These are phyloP conservation scores for Candida andamanensis DNA, from an alignment of 805 yeast species.

Conservation along the genomic window DNA sequence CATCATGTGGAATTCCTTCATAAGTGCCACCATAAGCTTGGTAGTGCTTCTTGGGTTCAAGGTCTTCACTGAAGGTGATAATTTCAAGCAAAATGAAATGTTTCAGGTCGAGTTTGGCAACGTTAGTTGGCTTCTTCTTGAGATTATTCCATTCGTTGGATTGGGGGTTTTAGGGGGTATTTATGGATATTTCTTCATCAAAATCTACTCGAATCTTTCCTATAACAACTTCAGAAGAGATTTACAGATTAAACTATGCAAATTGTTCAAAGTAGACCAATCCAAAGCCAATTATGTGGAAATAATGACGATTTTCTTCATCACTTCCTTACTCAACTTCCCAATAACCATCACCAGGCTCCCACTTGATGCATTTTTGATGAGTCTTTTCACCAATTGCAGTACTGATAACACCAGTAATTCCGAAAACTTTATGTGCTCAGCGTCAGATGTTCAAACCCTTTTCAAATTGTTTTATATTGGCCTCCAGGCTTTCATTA, in stretches of 20 bases:
- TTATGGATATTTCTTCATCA: slow-evolving; percentile 52
- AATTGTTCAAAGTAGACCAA: slow-evolving; percentile 12
- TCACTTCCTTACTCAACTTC: slow-evolving; percentile 53
- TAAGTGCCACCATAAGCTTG: slow-evolving; percentile 70
- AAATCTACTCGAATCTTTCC: slow-evolving; percentile 35
- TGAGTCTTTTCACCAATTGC: slow-evolving; percentile 70
- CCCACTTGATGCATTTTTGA: slow-evolving; percentile 52
- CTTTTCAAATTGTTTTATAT: slow-evolving; percentile 31
- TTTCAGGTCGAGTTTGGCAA: slow-evolving; percentile 65
- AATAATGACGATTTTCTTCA: slow-evolving; percentile 40
- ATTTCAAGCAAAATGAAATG: slow-evolving; percentile 42
- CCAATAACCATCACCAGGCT: slow-evolving; percentile 50
- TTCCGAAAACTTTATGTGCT: slow-evolving; percentile 34
- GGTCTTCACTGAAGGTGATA: slow-evolving; percentile 34
- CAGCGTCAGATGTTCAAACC: slow-evolving; percentile 19
- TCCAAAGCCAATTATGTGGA: slow-evolving; percentile 38
- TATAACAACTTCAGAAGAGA: slow-evolving; percentile 28
- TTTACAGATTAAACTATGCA: slow-evolving; percentile 18
- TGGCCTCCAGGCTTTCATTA: slow-evolving; percentile 46
- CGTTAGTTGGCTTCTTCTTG: slow-evolving; percentile 68
- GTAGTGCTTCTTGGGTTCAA: slow-evolving; percentile 45
- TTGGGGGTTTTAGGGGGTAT: slow-evolving; percentile 69
- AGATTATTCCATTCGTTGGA: slow-evolving; percentile 64
- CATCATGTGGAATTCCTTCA: slow-evolving; percentile 80
- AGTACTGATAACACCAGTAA: slow-evolving; percentile 12